Evolutionary conservation across 176 grass and related monocot species (phyloP).

Genomic region (Chrysopogon serrulatus): DNA sequence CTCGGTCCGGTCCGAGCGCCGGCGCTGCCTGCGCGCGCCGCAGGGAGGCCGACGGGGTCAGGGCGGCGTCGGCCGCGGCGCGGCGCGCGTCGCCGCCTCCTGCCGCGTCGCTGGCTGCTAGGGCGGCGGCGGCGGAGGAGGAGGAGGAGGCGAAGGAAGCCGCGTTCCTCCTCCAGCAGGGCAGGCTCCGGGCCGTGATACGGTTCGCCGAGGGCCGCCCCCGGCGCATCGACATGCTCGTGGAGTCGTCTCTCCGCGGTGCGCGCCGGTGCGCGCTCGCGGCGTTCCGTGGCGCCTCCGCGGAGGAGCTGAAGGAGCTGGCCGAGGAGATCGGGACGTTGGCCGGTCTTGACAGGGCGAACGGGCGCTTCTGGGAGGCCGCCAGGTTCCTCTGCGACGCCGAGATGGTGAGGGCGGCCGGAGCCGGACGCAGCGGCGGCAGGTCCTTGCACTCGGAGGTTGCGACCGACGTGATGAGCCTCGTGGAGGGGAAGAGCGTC

Average conservation of each 20-base stretch:
- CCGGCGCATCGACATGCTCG: constrained; percentile 38
- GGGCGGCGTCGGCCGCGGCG: background rate
- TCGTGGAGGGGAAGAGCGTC: constrained; percentile 9
- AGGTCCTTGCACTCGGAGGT: background rate
- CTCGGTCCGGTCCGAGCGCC: constrained; percentile 1
- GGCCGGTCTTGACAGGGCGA: background rate
- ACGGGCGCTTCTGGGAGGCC: constrained; percentile 36
- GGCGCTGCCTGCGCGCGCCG: constrained; percentile 21
- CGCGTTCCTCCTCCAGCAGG: constrained; percentile 42
- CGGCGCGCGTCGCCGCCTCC: background rate
- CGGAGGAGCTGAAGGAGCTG: constrained; percentile 17
- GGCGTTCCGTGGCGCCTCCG: constrained; percentile 15
- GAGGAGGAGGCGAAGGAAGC: constrained; percentile 25
- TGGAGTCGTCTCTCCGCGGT: constrained; percentile 16
- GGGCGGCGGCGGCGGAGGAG: too few species aligned
- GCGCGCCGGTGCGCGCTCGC: constrained; percentile 4
- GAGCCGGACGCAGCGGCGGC: background rate
- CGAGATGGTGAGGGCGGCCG: constrained; percentile 5
- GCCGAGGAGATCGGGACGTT: background rate
- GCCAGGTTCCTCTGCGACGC: constrained; percentile 18
- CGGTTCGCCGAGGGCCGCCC: constrained; percentile 27
- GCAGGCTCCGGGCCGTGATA: constrained; percentile 30
- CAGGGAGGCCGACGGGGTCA: constrained; percentile 13
- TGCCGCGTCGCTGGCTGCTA: background rate
- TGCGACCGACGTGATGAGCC: background rate